Conservation (phyloP, 2,329 filamentous ascomycete species). For the Dothidotthia symphoricarpi region DNA sequence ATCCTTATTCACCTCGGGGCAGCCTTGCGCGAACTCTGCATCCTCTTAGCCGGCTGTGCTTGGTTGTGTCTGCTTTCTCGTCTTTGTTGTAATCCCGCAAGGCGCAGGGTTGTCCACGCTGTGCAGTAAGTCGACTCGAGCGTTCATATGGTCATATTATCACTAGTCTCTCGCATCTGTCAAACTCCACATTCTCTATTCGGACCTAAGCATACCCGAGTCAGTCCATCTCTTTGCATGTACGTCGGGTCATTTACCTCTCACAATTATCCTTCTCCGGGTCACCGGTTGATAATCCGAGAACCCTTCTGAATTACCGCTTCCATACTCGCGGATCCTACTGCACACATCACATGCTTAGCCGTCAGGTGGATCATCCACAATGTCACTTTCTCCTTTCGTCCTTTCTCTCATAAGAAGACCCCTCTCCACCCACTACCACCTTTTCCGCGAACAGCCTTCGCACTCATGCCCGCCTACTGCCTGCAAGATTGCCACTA, state of each 20-base stretch:
- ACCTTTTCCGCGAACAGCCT: constrained; percentile 17
- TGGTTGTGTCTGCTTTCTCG: constrained; percentile 2
- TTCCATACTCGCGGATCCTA: constrained; percentile 29
- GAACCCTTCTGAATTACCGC: constrained; percentile 23
- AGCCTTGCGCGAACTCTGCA: constrained; percentile 21
- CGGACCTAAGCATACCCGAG: too few relatives aligned
- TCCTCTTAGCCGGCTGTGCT: constrained; percentile 37
- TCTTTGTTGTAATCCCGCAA: too few relatives aligned
- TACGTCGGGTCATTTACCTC: constrained; percentile 27
- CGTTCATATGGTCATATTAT: too few relatives aligned
- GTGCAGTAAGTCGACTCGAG: too few relatives aligned
- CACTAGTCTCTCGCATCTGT: too few relatives aligned
- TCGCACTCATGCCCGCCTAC: constrained; percentile 67
- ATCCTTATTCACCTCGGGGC: constrained; percentile 31
- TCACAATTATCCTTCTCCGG: constrained; percentile 35
- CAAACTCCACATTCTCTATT: too few relatives aligned
- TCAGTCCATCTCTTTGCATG: constrained; percentile 24
- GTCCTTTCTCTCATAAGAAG: constrained; percentile 37
- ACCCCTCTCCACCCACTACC: constrained; percentile 11
- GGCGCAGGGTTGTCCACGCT: too few relatives aligned
- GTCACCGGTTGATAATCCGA: constrained; percentile 30
- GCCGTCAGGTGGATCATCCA: constrained; percentile 18
- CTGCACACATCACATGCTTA: constrained; percentile 38
- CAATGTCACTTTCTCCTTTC: constrained; percentile 31
- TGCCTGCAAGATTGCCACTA: constrained; percentile 87